Evolutionary conservation across 2,329 filamentous ascomycete species (phyloP).

Genomic region (Ustilaginoidea virens): DNA sequence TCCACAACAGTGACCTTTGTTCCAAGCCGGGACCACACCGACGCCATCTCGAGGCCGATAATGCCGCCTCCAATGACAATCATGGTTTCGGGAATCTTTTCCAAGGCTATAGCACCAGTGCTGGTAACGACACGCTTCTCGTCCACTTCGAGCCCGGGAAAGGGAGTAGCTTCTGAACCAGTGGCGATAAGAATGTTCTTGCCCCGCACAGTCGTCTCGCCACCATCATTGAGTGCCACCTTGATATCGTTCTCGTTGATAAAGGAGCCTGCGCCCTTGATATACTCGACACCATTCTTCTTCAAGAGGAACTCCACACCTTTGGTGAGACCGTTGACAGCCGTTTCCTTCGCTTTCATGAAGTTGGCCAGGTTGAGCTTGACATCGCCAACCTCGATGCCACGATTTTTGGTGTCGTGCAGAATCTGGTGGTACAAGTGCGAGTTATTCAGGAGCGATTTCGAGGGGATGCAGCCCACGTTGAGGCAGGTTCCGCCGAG

Average conservation of each 20-base stretch:
- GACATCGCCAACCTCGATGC: constrained; percentile 94
- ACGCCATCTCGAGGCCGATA: constrained; percentile 96
- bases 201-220: constrained; percentile 70
- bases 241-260: constrained; percentile 81
- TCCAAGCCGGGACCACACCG: constrained; percentile 90
- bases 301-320: constrained; percentile 97
- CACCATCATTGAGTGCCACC: constrained; percentile 79
- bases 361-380: constrained; percentile 89
- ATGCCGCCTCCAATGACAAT: constrained; percentile 96
- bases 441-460: constrained; percentile 98
- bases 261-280: constrained; percentile 85
- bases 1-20: constrained; percentile 94
- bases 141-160: constrained; percentile 89
- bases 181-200: constrained; percentile 99
- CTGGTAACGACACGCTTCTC: constrained; percentile 96
- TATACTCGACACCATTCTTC: constrained; percentile 97
- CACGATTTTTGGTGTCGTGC: constrained; percentile 92
- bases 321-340: constrained; percentile 80
- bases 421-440: constrained; percentile 94
- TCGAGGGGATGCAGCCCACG: constrained; percentile 97
- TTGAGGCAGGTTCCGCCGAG: constrained; percentile 97
- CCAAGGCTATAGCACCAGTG: constrained; percentile 80
- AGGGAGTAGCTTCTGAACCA: constrained; percentile 86
- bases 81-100: constrained; percentile 90
- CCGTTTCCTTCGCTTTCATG: constrained; percentile 97